phyloP scores from a whole-genome alignment of 331 rosid species.

The Quercus lobata region DNA sequence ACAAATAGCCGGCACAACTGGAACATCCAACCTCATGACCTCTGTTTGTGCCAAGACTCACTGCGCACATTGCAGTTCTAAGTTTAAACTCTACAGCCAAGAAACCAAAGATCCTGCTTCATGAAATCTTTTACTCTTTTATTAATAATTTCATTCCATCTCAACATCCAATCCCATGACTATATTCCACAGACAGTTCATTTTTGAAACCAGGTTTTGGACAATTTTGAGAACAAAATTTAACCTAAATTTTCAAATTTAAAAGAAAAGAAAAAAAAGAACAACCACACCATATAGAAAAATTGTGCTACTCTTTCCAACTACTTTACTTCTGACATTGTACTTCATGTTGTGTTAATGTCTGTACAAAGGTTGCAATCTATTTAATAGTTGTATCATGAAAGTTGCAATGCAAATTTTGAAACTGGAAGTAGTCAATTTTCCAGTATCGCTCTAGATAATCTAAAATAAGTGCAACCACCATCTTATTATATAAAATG shows the following conservation, averaged over 20 bases:
- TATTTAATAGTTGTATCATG: too few species aligned
- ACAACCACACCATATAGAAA: too few species aligned
- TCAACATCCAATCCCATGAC: too few species aligned
- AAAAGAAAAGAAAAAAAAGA: too few species aligned
- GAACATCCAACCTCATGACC: background rate
- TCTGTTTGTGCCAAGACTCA: background rate
- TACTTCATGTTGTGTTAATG: too few species aligned
- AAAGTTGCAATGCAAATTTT: too few species aligned
- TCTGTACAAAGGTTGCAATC: too few species aligned
- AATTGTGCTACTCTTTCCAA: too few species aligned
- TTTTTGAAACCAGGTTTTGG: background rate
- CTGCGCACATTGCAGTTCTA: background rate
- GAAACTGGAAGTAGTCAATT: background rate
- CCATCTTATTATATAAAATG: too few species aligned
- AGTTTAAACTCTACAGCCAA: background rate
- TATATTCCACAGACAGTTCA: background rate
- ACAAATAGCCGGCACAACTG: background rate
- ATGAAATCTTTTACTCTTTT: background rate
- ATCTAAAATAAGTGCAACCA: background rate
- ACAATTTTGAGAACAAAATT: background rate
- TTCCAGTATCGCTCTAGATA: background rate
- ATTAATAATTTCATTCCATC: background rate
- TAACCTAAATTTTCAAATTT: too few species aligned
- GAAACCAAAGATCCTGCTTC: background rate
- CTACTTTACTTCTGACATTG: too few species aligned